These are phyloP conservation scores for Beauveria medogensis DNA, from an alignment of 2,329 filamentous ascomycete species.

Conservation along the genomic window DNA sequence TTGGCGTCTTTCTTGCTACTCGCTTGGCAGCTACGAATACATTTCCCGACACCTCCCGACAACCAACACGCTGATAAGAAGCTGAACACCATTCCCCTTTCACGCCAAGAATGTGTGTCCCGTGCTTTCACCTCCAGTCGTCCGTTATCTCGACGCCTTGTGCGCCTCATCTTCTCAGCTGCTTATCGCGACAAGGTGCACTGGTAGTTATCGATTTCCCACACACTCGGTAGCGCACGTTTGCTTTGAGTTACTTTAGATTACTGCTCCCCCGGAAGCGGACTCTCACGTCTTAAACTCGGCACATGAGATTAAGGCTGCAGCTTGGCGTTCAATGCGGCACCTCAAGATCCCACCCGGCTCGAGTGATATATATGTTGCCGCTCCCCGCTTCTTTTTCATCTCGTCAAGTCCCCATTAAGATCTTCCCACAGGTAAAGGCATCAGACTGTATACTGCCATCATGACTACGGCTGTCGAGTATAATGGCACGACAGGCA, in stretches of 20 bases:
- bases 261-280: neutral
- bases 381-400: neutral
- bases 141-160: neutral
- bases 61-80: constrained; percentile 8
- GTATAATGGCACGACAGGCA: constrained; percentile 44
- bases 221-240: neutral
- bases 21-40: neutral
- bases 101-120: neutral
- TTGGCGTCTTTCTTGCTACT: too few species aligned
- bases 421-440: neutral
- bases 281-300: neutral
- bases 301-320: neutral
- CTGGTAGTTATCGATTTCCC: neutral
- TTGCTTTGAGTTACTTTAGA: neutral
- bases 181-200: neutral
- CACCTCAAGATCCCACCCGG: neutral
- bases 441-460: neutral
- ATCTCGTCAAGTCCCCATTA: neutral
- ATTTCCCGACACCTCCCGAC: neutral
- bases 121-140: neutral
- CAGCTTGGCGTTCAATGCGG: neutral
- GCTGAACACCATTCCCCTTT: neutral
- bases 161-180: constrained; percentile 7
- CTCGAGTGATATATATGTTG: neutral
- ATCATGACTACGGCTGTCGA: constrained; percentile 21